Evolutionary conservation across 352 stramenopile species (phyloP).

Genomic region (Phytophthora melonis): DNA sequence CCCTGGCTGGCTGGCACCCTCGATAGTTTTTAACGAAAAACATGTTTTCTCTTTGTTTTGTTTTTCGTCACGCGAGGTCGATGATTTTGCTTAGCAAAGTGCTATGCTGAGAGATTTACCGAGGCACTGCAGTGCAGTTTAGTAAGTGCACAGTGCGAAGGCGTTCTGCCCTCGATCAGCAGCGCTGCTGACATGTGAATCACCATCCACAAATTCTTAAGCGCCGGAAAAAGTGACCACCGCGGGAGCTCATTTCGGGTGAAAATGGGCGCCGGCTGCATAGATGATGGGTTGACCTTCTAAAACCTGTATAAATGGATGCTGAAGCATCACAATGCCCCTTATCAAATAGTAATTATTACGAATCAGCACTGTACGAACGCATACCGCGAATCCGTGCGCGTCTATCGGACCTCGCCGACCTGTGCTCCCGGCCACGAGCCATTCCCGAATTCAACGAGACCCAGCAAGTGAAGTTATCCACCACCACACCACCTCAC

Average conservation of each 20-base stretch:
- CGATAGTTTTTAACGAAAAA: too few relatives aligned
- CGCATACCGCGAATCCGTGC: not conserved
- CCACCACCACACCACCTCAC: not conserved
- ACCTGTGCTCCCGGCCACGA: not conserved
- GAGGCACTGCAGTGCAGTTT: too few relatives aligned
- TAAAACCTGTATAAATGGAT: not conserved
- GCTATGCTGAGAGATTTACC: too few relatives aligned
- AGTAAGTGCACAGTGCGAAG: too few relatives aligned
- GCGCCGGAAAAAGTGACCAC: not conserved
- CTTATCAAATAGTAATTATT: not conserved
- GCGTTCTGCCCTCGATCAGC: too few relatives aligned
- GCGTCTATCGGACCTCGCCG: not conserved
- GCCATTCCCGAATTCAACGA: slow-evolving; percentile 37
- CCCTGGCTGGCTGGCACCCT: too few relatives aligned
- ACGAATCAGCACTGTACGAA: not conserved
- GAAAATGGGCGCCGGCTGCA: slow-evolving; percentile 3
- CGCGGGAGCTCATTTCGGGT: not conserved
- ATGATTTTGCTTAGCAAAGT: too few relatives aligned
- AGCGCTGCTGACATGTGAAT: too few relatives aligned
- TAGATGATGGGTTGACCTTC: not conserved
- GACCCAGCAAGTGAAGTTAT: slow-evolving; percentile 14
- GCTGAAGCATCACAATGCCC: not conserved
- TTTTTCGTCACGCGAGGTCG: too few relatives aligned
- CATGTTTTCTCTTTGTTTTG: too few relatives aligned
- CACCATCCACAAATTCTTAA: too few relatives aligned